A percentile compares a stretch with the other conserved stretches of the same genome.
Conservation (phyloP, 2,329 filamentous ascomycete genomes). For the Graphilbum fragrans region DNA sequence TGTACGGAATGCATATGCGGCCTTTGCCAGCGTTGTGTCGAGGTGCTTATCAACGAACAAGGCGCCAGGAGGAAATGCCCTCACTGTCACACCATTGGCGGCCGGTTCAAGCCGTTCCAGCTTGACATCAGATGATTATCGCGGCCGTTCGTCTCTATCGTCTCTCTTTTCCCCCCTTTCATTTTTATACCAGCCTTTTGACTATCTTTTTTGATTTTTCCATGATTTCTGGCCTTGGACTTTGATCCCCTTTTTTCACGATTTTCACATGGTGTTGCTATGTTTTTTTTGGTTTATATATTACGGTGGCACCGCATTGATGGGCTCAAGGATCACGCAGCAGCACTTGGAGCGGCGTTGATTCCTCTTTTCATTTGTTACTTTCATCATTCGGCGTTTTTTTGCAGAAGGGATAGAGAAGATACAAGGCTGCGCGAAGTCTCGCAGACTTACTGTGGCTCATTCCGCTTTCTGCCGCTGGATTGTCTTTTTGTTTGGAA, state of each 20-base stretch:
- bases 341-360: background rate
- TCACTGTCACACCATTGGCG: conserved; percentile 65
- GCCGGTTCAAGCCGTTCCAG: conserved; percentile 75
- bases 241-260: background rate
- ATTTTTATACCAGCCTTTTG: background rate
- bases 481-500: no score
- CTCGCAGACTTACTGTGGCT: no score
- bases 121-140: conserved; percentile 59
- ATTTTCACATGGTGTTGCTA: background rate
- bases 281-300: background rate
- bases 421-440: no score
- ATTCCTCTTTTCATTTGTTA: background rate
- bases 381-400: background rate
- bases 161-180: background rate
- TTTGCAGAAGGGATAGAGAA: no score
- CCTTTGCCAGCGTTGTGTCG: conserved; percentile 78
- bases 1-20: conserved; percentile 96
- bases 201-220: background rate
- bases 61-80: conserved; percentile 67
- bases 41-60: conserved; percentile 65
- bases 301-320: background rate
- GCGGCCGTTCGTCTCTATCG: background rate
- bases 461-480: no score
- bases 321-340: background rate
- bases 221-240: background rate